phyloP scores from a whole-genome alignment of 176 grass and related monocot genomes.

The Aegilops sharonensis region DNA sequence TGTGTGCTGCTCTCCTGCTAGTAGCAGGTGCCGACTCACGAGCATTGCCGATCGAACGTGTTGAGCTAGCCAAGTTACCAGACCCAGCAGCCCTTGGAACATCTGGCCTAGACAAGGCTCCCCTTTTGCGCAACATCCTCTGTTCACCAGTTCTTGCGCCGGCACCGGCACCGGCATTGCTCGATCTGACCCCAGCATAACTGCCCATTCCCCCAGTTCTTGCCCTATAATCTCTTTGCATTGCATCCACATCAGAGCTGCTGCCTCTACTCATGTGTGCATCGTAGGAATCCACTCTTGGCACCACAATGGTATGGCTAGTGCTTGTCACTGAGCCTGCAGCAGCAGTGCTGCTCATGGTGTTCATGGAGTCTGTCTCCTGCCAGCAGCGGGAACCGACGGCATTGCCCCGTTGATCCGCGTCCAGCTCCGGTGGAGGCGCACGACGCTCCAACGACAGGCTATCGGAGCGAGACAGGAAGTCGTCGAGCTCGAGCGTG shows the following conservation, averaged over 20 bases:
- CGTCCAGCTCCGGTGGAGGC: neutral
- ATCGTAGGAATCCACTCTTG: constrained; percentile 22
- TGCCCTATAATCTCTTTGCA: neutral
- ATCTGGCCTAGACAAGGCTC: constrained; percentile 14
- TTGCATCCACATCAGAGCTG: neutral
- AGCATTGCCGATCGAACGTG: neutral
- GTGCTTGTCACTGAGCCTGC: neutral
- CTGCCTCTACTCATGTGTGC: constrained; percentile 20
- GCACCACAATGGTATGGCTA: neutral
- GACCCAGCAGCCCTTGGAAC: neutral
- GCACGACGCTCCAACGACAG: neutral
- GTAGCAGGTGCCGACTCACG: neutral
- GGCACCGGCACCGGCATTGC: neutral
- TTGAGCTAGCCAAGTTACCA: neutral
- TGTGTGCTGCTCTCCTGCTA: constrained; percentile 5
- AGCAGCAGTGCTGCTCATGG: neutral
- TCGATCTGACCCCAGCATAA: constrained; percentile 18
- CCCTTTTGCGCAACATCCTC: constrained; percentile 50
- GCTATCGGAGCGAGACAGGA: constrained; percentile 36
- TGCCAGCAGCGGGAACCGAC: constrained; percentile 5
- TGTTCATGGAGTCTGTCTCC: neutral
- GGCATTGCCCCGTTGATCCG: neutral
- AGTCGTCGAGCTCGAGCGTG: constrained; percentile 37
- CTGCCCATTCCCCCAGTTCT: constrained; percentile 2
- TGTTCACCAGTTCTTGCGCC: constrained; percentile 16